Conservation (phyloP, 805 yeast species). For the Yamadazyma nakazawae region DNA sequence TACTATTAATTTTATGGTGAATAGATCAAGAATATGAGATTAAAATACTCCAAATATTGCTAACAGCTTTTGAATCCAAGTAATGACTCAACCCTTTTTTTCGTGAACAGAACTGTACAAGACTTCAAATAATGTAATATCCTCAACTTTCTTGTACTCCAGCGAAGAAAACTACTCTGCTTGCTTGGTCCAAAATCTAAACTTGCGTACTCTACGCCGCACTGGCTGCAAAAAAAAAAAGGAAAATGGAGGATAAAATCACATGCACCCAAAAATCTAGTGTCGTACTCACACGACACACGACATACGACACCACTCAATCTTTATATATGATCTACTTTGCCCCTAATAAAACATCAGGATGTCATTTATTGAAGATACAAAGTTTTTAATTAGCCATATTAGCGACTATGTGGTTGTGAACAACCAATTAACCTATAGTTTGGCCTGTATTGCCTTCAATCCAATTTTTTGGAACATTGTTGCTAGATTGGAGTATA, state of each 20-base stretch:
- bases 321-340: not conserved
- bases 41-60: too few relatives aligned
- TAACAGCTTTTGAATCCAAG: too few relatives aligned
- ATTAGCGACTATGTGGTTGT: conserved; percentile 20
- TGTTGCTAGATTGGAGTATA: conserved; percentile 84
- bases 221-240: not conserved
- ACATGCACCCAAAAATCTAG: not conserved
- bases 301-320: not conserved
- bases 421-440: conserved; percentile 24
- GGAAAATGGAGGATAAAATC: not conserved
- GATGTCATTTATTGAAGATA: conserved; percentile 16
- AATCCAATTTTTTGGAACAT: conserved; percentile 96
- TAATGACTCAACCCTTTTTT: too few relatives aligned
- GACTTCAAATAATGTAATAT: too few relatives aligned
- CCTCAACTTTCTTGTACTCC: not conserved
- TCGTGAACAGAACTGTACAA: too few relatives aligned
- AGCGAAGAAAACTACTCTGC: not conserved
- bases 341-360: not conserved
- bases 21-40: too few relatives aligned
- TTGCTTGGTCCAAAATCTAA: not conserved
- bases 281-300: not conserved
- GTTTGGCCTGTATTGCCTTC: conserved; percentile 71
- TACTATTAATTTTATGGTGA: too few relatives aligned
- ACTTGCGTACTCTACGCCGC: not conserved
- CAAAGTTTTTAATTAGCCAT: conserved; percentile 19